Evolutionary conservation across 495 filamentous ascomycete genomes (phyloP), one percentile per base, ranked within the genome.

Genomic region (Daldinia childiae): DNA sequence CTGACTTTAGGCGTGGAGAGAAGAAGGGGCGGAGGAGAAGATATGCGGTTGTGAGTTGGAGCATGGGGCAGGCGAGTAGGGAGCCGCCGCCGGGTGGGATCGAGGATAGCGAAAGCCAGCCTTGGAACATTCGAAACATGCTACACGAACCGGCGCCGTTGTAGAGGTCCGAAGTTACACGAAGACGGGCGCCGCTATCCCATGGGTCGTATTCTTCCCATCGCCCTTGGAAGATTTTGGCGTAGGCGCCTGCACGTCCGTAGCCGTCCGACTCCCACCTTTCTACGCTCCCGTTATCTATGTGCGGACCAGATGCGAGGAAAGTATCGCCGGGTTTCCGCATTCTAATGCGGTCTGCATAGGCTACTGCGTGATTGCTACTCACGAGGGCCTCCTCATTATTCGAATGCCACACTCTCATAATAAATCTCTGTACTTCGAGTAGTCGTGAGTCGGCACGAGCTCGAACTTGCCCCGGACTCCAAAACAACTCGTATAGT

Each of bases 261-360:
- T 97, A 97, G 38, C 92, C 92, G 14, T 88, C 85, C n/a, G 90
- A 84, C 75, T 97, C 94, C 94, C 94, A 97, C 12, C 94, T 86
- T 75, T 97, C 94, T 6, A 93, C 87, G 52, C 88, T 91, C 15
- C 94, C 94, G 39, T 91, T 89, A 68, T 97, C 94, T 30, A 90
- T 84, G 75, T 92, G 93, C 21, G 90, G 89, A 0, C 90, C 90
- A 0, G 93, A 83, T 2, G 88, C 87, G 74, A 92, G 92, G n/a
- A 86, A 86, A 12, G 82, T 73, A 73, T 95, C 91, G 24, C 91
- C 86, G 1, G 87, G 86, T 15, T 75, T 81, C 3, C 86, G 82
- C 50, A 94, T 93, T 1, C 91, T 88, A 30, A 97, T 82, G 14
- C 93, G 86, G 76, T 97, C 94, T 1, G 89, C 91, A 71, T 97